Evolutionary conservation across 208 protist species (phyloP).

Genomic region (Angomonas ambiguus): DNA sequence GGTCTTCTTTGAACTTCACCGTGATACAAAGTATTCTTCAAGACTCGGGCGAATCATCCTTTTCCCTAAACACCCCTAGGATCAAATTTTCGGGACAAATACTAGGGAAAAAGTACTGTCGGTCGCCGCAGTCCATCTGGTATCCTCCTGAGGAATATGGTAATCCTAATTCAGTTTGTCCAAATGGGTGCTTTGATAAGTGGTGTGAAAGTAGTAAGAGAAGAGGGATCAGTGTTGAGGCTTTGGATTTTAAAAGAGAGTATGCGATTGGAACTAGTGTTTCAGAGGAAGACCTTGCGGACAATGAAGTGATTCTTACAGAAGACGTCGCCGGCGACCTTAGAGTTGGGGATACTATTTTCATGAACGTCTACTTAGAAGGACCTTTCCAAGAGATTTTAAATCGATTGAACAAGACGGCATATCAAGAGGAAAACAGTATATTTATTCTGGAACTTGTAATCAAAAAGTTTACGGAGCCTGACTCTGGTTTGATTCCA

Average conservation of each 20-base stretch:
- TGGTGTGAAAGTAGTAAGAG: not conserved
- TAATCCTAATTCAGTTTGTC: not conserved
- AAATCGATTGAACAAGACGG: not conserved
- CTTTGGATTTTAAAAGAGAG: not conserved
- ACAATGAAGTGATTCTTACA: not conserved
- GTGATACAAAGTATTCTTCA: slow-evolving; percentile 7
- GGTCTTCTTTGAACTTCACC: slow-evolving; percentile 36
- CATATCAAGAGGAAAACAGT: not conserved
- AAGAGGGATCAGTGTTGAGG: not conserved
- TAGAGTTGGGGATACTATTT: slow-evolving; percentile 6
- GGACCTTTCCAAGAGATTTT: not conserved
- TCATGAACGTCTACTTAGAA: not conserved
- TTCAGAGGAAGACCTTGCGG: not conserved
- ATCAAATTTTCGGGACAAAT: not conserved
- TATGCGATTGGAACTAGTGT: not conserved
- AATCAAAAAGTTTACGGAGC: not conserved
- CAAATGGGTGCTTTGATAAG: not conserved
- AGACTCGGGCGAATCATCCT: not conserved
- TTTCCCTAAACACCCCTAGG: not conserved
- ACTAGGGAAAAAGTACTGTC: not conserved
- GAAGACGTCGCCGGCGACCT: not conserved
- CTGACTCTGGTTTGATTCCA: not conserved
- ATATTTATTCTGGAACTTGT: not conserved
- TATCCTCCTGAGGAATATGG: not conserved
- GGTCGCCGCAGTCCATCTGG: not conserved